Evolutionary conservation across 176 grass and related monocot species (phyloP).

Genomic region (Triticum monococcum): DNA sequence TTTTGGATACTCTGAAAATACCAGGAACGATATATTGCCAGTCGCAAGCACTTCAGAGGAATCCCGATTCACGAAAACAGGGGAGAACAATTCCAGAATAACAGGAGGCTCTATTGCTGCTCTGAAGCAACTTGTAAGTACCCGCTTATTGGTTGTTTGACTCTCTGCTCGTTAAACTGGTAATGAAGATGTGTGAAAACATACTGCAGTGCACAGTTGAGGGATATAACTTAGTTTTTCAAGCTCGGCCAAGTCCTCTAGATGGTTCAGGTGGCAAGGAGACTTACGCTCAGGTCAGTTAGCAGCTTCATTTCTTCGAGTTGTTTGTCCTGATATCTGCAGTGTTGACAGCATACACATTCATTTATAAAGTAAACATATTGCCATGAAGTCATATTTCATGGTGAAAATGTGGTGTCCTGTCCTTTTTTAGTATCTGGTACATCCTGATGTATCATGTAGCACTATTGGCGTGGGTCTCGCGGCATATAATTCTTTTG

Average conservation of each 20-base stretch:
- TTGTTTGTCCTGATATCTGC: slow-evolving; percentile 20
- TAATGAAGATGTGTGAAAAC: slow-evolving; percentile 19
- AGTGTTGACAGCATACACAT: neutral
- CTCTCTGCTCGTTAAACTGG: neutral
- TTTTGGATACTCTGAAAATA: slow-evolving; percentile 52
- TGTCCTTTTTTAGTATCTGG: neutral
- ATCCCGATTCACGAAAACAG: slow-evolving; percentile 54
- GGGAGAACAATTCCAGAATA: slow-evolving; percentile 41
- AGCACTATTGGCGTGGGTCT: neutral
- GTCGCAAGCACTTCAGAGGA: slow-evolving; percentile 74
- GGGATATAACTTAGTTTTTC: slow-evolving; percentile 85
- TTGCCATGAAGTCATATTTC: neutral
- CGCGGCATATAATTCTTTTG: neutral
- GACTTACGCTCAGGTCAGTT: slow-evolving; percentile 61
- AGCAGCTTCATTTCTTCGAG: slow-evolving; percentile 12
- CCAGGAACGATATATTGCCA: slow-evolving; percentile 52
- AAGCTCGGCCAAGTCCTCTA: slow-evolving; percentile 40
- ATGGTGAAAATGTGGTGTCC: neutral
- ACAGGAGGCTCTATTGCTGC: slow-evolving; percentile 56
- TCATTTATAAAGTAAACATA: neutral
- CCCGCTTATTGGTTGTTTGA: slow-evolving; percentile 27
- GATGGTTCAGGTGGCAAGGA: slow-evolving; percentile 54
- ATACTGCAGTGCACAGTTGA: slow-evolving; percentile 65
- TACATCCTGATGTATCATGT: slow-evolving; percentile 3
- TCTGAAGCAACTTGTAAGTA: slow-evolving; percentile 90